A percentile compares a stretch with the other conserved stretches of the same genome.
Evolutionary conservation across 176 grass and related monocot genomes (phyloP).

Genomic region (Raddia guianensis): DNA sequence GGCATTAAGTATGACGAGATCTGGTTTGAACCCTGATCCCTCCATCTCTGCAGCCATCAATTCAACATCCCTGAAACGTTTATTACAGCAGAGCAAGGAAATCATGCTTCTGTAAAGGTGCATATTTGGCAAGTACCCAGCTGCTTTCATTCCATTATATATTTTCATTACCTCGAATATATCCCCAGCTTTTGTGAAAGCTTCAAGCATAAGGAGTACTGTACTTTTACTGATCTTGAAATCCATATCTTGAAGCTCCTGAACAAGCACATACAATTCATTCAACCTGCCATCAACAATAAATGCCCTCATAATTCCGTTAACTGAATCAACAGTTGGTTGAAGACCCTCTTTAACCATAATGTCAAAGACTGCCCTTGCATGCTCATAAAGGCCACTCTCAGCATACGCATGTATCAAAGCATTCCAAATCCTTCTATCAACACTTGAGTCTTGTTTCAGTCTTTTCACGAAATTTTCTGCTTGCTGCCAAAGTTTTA

Average conservation of each 20-base stretch:
- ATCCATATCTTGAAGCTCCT: slow-evolving; percentile 89
- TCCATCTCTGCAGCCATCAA: slow-evolving; percentile 86
- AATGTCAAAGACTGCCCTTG: slow-evolving; percentile 77
- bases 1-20: slow-evolving; percentile 65
- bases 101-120: slow-evolving; percentile 81
- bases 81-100: slow-evolving; percentile 70
- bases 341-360: slow-evolving; percentile 84
- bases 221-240: slow-evolving; percentile 97
- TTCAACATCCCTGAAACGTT: slow-evolving; percentile 77
- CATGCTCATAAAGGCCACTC: slow-evolving; percentile 84
- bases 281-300: slow-evolving; percentile 79
- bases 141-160: slow-evolving; percentile 98
- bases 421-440: slow-evolving; percentile 87
- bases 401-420: slow-evolving; percentile 87
- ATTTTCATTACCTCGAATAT: slow-evolving; percentile 98
- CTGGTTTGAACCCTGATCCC: slow-evolving; percentile 70
- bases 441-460: slow-evolving; percentile 53
- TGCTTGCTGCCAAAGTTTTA: slow-evolving; percentile 79
- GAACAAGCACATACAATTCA: slow-evolving; percentile 83
- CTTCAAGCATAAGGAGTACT: slow-evolving; percentile 84
- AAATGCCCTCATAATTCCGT: slow-evolving; percentile 86
- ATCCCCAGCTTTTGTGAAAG: slow-evolving; percentile 76
- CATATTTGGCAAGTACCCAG: slow-evolving; percentile 86
- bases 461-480: slow-evolving; percentile 77
- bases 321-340: slow-evolving; percentile 83